phyloP scores from a whole-genome alignment of 2,329 filamentous ascomycete genomes.

The Monilinia polystroma region DNA sequence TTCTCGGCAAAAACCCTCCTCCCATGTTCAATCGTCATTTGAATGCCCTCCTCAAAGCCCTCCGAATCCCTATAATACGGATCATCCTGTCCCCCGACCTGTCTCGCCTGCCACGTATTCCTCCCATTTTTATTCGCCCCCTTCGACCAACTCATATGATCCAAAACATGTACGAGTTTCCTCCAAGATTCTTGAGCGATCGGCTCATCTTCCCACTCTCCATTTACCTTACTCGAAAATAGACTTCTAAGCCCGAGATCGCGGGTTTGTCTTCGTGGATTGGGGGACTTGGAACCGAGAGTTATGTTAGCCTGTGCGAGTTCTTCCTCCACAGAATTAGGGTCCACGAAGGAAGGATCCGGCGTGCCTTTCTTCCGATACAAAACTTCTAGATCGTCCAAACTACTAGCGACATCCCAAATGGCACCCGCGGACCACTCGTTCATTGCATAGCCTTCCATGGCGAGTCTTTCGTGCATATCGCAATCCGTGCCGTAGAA shows the following conservation, averaged over 20 bases:
- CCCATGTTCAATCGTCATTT: constrained; percentile 49
- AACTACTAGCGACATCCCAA: constrained; percentile 46
- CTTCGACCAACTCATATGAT: constrained; percentile 33
- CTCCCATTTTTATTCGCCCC: constrained; percentile 39
- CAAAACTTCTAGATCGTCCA: constrained; percentile 26
- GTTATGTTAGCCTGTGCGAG: not conserved
- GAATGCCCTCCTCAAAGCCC: constrained; percentile 47
- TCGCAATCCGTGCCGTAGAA: constrained; percentile 58
- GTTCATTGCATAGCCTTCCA: constrained; percentile 45
- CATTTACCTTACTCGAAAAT: not conserved
- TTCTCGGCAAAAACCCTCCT: constrained; percentile 45
- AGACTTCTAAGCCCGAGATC: not conserved
- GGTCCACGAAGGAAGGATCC: constrained; percentile 7
- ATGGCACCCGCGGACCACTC: constrained; percentile 46
- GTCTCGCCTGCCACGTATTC: constrained; percentile 54
- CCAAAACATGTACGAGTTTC: constrained; percentile 40
- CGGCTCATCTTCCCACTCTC: not conserved
- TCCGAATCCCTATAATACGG: constrained; percentile 52
- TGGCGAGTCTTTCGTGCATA: constrained; percentile 49
- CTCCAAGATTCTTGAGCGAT: constrained; percentile 33
- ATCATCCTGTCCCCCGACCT: constrained; percentile 52
- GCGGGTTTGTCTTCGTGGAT: not conserved
- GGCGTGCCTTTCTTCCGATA: constrained; percentile 14
- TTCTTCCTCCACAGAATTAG: constrained; percentile 9
- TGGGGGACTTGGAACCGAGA: no score